phyloP scores from a whole-genome alignment of 2,329 filamentous ascomycete genomes.

The Clonostachys rhizophaga region DNA sequence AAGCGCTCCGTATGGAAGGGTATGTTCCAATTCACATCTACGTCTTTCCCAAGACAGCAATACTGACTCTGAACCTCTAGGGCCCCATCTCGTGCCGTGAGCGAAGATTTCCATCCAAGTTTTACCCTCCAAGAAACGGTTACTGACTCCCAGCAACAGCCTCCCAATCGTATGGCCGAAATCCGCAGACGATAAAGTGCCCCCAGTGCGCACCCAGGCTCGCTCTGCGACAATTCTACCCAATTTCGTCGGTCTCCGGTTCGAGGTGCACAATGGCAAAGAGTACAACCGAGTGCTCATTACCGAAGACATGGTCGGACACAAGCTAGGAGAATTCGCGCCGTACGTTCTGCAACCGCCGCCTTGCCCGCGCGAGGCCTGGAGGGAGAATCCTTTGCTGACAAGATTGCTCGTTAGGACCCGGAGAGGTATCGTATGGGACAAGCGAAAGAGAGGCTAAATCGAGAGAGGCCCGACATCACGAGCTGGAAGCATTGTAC shows the following conservation, averaged over 20 bases:
- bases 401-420: constrained; percentile 33
- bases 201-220: constrained; percentile 80
- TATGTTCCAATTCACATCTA: constrained; percentile 25
- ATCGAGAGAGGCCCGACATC: neutral
- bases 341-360: constrained; percentile 52
- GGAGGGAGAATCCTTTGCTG: neutral
- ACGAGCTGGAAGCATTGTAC: neutral
- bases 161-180: constrained; percentile 60
- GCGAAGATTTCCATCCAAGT: constrained; percentile 11
- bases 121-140: neutral
- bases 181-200: constrained; percentile 55
- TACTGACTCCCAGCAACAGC: constrained; percentile 21
- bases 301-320: constrained; percentile 94
- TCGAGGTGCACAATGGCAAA: constrained; percentile 91
- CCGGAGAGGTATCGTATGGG: constrained; percentile 53
- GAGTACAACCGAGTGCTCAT: constrained; percentile 76
- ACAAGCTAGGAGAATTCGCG: constrained; percentile 91
- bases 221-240: constrained; percentile 86
- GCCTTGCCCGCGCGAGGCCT: neutral
- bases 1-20: constrained; percentile 88
- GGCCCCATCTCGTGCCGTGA: constrained; percentile 51
- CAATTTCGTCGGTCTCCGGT: constrained; percentile 85
- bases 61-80: constrained; percentile 20
- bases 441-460: constrained; percentile 14
- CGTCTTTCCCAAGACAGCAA: neutral